phyloP scores from a whole-genome alignment of 495 filamentous ascomycete genomes.

The Talaromyces liani region DNA sequence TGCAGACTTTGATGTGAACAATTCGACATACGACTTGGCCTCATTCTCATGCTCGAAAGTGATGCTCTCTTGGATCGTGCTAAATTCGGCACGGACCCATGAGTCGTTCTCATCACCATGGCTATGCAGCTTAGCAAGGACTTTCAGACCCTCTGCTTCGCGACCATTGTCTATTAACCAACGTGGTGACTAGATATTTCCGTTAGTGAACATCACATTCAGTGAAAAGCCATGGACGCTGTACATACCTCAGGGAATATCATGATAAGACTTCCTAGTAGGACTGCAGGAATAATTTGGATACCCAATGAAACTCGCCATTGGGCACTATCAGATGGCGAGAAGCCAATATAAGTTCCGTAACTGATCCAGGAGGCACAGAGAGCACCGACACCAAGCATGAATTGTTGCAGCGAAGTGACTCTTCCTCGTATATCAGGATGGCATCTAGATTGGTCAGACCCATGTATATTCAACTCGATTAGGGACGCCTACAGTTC shows the following conservation, averaged over 20 bases:
- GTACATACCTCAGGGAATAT: constrained; percentile 37
- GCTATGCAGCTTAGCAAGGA: constrained; percentile 43
- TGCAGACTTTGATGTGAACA: constrained; percentile 55
- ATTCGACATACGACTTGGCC: constrained; percentile 60
- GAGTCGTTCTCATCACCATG: constrained; percentile 34
- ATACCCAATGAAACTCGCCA: constrained; percentile 37
- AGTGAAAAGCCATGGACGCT: background rate
- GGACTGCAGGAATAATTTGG: constrained; percentile 34
- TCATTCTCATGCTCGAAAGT: constrained; percentile 49
- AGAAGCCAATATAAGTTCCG: constrained; percentile 41
- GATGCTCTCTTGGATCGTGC: constrained; percentile 35
- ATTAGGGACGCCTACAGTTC: constrained; percentile 23
- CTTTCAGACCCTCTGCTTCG: constrained; percentile 40
- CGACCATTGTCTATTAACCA: constrained; percentile 47
- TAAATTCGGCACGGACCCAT: constrained; percentile 38
- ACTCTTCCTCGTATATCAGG: constrained; percentile 37
- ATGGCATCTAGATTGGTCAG: constrained; percentile 12
- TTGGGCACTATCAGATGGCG: constrained; percentile 33
- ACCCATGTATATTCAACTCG: background rate
- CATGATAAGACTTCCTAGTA: constrained; percentile 32
- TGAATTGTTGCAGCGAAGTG: constrained; percentile 36
- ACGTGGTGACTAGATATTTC: constrained; percentile 33
- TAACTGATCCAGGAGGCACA: constrained; percentile 37
- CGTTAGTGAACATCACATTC: background rate
- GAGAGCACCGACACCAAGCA: constrained; percentile 36